Evolutionary conservation across 345 rosid species (phyloP), one percentile per base, ranked within the genome.

Genomic region (Brassica rapa): DNA sequence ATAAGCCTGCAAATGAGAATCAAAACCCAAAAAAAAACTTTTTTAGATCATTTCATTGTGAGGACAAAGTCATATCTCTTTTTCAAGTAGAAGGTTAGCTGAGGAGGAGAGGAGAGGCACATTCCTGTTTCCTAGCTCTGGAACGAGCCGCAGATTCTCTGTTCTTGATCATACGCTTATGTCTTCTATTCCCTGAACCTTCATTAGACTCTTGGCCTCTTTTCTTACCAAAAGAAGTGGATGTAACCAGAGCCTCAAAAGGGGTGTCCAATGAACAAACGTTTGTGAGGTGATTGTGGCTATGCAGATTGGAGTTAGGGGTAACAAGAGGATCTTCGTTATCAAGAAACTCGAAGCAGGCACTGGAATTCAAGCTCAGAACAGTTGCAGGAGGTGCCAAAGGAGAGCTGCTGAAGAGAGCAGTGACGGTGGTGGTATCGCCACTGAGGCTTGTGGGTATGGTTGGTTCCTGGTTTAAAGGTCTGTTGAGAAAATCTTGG

Each of bases 121-220:
- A 68, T 85, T 83, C 97, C 93, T 88, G 91, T 80, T 88, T 91
- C 81, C 93, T 88, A 32, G 93, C 93, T 81, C 98, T 85, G 4
- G 98, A 93, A 41, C 97, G 86, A 55, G 98, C 91, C 0, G 98
- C 98, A 7, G 98, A 93, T 67, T 88, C 97, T 49, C 98, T 82
- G 85, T 91, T 93, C 84, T 86, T 93, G 83, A 89, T 87, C 97
- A 88, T 88, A 7, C 94, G 84, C 72, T 88, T 88, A 25, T 86
- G 88, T 5, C 86, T 77, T 66, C 89, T 84, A 46, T 86, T 86
- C 39, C 88, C 80, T 46, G 85, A 69, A 23, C 81, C 56, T 63
- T 57, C 59, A 70, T 83, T 85, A 25, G 84, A 78, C 23, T 88
- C 93, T 55, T 76, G 83, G 46, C 75, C 76, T 86, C 89, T 82